Conservation (phyloP, 2,329 filamentous ascomycete genomes). For the Aureobasidium uvarum region DNA sequence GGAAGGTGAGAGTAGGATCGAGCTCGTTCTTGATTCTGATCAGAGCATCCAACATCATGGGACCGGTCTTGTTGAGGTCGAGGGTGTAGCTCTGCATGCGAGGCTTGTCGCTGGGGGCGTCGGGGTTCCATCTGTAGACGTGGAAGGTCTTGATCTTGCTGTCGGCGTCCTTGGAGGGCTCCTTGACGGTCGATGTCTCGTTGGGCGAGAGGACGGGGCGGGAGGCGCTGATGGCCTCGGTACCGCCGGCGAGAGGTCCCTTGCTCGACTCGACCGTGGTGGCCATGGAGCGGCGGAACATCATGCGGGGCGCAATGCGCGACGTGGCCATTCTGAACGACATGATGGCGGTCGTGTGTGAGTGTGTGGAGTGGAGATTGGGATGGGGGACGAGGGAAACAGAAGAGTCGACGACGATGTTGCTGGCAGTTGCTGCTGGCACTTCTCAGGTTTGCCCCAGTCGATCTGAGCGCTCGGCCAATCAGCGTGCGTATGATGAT, state of each 20-base stretch:
- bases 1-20: constrained; percentile 94
- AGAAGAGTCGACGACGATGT: constrained; percentile 22
- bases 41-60: constrained; percentile 95
- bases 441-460: constrained; percentile 19
- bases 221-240: constrained; percentile 37
- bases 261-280: constrained; percentile 39
- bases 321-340: constrained; percentile 39
- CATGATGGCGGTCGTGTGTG: constrained; percentile 33
- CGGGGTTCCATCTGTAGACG: constrained; percentile 98
- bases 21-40: constrained; percentile 99
- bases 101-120: constrained; percentile 87
- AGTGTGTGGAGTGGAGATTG: constrained; percentile 29
- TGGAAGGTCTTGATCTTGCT: constrained; percentile 88
- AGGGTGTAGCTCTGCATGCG: constrained; percentile 92
- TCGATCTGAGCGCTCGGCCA: neutral
- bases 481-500: constrained; percentile 21
- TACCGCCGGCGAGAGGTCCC: constrained; percentile 34
- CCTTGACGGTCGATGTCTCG: constrained; percentile 60
- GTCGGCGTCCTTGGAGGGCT: constrained; percentile 57
- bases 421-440: neutral
- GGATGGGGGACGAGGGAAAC: constrained; percentile 19
- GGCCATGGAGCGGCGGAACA: constrained; percentile 40
- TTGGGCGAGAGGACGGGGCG: constrained; percentile 44
- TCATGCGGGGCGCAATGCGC: constrained; percentile 35
- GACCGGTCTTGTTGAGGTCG: constrained; percentile 97